phyloP scores from a whole-genome alignment of 2,329 filamentous ascomycete genomes.

The Cercospora citrullina region DNA sequence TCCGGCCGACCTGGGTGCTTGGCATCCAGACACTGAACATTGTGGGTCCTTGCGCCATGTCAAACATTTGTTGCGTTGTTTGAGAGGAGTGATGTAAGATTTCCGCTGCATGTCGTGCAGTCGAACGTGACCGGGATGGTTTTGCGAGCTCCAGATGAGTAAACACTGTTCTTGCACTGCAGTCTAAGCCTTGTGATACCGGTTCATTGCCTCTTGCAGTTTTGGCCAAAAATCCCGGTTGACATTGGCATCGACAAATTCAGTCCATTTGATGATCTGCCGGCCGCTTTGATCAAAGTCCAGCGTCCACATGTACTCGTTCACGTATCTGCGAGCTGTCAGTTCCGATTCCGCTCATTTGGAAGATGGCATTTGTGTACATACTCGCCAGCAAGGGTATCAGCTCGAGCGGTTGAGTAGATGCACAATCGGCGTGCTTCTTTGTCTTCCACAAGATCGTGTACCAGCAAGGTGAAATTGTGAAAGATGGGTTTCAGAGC shows the following conservation, averaged over 20 bases:
- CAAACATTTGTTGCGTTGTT: neutral
- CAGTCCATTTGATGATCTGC: slow-evolving; percentile 23
- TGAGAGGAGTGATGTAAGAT: neutral
- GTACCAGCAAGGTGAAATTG: slow-evolving; percentile 36
- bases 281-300: slow-evolving; percentile 24
- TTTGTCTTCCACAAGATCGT: slow-evolving; percentile 39
- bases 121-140: neutral
- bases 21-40: neutral
- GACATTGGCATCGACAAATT: slow-evolving; percentile 26
- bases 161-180: neutral
- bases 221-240: slow-evolving; percentile 29
- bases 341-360: neutral
- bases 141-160: neutral
- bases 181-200: neutral
- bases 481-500: slow-evolving; percentile 36
- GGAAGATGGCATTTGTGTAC: neutral
- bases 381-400: slow-evolving; percentile 33
- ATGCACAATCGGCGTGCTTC: slow-evolving; percentile 35
- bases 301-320: slow-evolving; percentile 30
- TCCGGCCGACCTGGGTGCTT: neutral
- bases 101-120: neutral
- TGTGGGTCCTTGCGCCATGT: neutral
- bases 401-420: slow-evolving; percentile 38
- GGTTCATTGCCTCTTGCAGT: slow-evolving; percentile 20
- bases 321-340: slow-evolving; percentile 14